Base-by-base conservation (phyloP, 192 early-diverging fungal species). In the Coemansia aciculifera region DNA sequence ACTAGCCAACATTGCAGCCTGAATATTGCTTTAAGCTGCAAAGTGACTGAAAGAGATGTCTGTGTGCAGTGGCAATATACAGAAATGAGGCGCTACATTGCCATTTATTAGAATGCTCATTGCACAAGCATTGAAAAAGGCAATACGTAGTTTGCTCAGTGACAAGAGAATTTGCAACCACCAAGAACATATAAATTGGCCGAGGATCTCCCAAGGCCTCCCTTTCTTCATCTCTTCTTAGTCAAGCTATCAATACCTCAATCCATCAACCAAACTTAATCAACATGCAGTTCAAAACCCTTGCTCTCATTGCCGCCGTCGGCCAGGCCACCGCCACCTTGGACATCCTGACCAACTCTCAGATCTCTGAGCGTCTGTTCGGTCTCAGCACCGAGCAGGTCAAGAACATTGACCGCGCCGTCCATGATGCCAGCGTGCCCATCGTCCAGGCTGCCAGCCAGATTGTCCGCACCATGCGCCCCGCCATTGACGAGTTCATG, bases 241-340 rank as follows among this genome's bases (percentile, higher is more conserved):
- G 59, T 60, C 23, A 32, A 61, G 59, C 9, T 62, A 63, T 31
- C 54, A 56, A 56, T 17, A 17, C 31, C 27, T 36, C 59, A 60
- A 59, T n/a, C 29, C 49, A 56, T 40, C 27, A 52, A 17, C 59
- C 59, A 60, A 57, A n/a, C 51, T 6, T 39, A 57, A 19, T 36
- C 32, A 48, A 42, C 62, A 83, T 83, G 80, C 80, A 83, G 61
- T 74, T 69, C 72, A 83, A 83, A 75, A 74, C 75, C 43, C 61
- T 83, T 54, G 80, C 72, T 64, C 62, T 83, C 66, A 69, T 67
- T 23, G 75, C 73, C 49, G 75, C 75, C 61, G 49, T 78, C 64
- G 75, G 80, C 75, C 80, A 83, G 73, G 80, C 80, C 61, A 67
- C 80, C 66, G 80, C 80, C 51, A 78, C 80, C 27, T 64, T 83